Evolutionary conservation across 208 protist species (phyloP).

Genomic region (Trypanosoma conorhini): DNA sequence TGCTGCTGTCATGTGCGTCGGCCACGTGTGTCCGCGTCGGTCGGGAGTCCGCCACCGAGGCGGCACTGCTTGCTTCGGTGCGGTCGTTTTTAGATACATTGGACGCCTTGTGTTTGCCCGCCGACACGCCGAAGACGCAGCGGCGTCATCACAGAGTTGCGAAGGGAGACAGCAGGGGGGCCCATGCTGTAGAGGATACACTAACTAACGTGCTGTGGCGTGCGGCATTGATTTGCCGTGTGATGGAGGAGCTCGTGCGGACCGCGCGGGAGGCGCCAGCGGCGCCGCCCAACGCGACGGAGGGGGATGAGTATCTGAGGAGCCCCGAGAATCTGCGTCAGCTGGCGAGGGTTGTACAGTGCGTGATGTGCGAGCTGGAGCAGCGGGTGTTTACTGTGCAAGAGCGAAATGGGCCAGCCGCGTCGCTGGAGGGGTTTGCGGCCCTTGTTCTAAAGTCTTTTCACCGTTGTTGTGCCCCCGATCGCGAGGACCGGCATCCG

Average conservation of each 20-base stretch:
- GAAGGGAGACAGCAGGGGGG: background rate
- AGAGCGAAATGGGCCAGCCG: background rate
- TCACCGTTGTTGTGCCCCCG: conserved; percentile 9
- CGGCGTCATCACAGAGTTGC: background rate
- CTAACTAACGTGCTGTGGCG: conserved; percentile 23
- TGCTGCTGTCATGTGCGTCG: conserved; percentile 9
- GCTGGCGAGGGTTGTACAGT: conserved; percentile 1
- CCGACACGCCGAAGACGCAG: background rate
- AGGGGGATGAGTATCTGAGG: background rate
- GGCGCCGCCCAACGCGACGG: background rate
- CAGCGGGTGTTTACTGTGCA: conserved; percentile 10
- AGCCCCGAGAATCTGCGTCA: background rate
- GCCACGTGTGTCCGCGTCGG: conserved; percentile 10
- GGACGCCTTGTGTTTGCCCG: conserved; percentile 8
- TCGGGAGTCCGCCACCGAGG: background rate
- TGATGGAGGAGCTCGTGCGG: conserved; percentile 18
- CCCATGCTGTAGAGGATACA: conserved; percentile 1
- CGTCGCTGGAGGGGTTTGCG: conserved; percentile 13
- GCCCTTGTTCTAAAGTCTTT: conserved; percentile 18
- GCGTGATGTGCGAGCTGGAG: conserved; percentile 19
- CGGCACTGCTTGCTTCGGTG: background rate
- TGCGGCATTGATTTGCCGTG: conserved; percentile 17
- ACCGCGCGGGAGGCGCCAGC: background rate
- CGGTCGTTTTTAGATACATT: conserved; percentile 23
- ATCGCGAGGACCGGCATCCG: background rate